phyloP scores from a whole-genome alignment of 2,329 filamentous ascomycete genomes.

The Gyromitra esculenta region DNA sequence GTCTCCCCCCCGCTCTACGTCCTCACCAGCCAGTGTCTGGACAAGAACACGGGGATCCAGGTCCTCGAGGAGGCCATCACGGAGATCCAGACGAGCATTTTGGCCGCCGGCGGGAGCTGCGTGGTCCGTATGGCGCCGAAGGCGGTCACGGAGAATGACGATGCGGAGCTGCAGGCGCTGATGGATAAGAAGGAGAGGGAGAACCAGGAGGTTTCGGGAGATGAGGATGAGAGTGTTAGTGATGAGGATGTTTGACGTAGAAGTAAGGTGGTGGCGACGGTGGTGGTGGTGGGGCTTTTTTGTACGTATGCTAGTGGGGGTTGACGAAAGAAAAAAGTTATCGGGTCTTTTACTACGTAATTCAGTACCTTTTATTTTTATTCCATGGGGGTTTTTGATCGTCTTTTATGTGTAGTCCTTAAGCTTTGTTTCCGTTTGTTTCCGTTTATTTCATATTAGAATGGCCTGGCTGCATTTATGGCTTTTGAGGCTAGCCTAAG shows the following conservation, averaged over 20 bases:
- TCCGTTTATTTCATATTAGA: too few species aligned
- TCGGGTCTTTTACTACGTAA: constrained; percentile 34
- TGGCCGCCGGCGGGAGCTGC: constrained; percentile 78
- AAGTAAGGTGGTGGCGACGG: too few species aligned
- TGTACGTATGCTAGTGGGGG: constrained; percentile 13
- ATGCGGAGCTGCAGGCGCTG: constrained; percentile 93
- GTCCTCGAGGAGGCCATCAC: constrained; percentile 88
- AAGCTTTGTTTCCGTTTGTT: too few species aligned
- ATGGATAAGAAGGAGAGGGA: constrained; percentile 97
- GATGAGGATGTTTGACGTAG: constrained; percentile 75
- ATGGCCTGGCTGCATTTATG: too few species aligned
- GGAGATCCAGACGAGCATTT: constrained; percentile 84
- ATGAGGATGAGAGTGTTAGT: constrained; percentile 94
- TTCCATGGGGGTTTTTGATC: too few species aligned
- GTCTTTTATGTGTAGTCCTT: not conserved
- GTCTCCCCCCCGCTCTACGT: constrained; percentile 98
- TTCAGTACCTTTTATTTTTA: not conserved
- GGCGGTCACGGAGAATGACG: constrained; percentile 98
- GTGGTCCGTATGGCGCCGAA: constrained; percentile 98
- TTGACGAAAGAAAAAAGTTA: constrained; percentile 27
- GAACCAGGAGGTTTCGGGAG: constrained; percentile 96
- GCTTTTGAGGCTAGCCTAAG: too few species aligned
- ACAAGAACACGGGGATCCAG: constrained; percentile 86
- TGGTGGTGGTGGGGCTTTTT: not conserved
- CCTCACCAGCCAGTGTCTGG: constrained; percentile 91